These are phyloP conservation scores for Lipomyces kockii DNA, from an alignment of 805 yeast species.

Conservation along the genomic window DNA sequence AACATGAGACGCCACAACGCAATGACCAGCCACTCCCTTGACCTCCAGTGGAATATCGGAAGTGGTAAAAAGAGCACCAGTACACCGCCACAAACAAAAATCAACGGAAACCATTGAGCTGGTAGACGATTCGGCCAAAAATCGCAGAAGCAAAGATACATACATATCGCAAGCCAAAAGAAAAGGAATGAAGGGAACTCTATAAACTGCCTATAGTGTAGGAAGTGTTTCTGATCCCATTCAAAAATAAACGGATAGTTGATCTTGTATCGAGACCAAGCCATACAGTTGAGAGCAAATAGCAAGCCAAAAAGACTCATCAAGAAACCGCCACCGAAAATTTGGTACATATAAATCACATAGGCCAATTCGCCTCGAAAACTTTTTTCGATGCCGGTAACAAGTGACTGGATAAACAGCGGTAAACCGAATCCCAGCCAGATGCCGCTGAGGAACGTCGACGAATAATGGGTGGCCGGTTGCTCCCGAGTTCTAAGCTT, in stretches of 20 bases:
- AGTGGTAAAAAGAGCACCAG: slow-evolving; percentile 65
- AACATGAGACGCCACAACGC: slow-evolving; percentile 72
- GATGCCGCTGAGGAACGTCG: slow-evolving; percentile 65
- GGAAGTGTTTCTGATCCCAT: slow-evolving; percentile 68
- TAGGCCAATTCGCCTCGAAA: slow-evolving; percentile 53
- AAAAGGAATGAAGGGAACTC: slow-evolving; percentile 66
- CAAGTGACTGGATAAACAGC: slow-evolving; percentile 63
- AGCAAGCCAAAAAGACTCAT: slow-evolving; percentile 62
- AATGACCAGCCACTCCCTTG: slow-evolving; percentile 77
- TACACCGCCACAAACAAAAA: slow-evolving; percentile 62
- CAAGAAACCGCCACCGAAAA: slow-evolving; percentile 91
- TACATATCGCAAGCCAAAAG: slow-evolving; percentile 61
- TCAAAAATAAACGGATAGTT: slow-evolving; percentile 94
- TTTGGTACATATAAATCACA: slow-evolving; percentile 68
- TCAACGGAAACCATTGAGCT: slow-evolving; percentile 79
- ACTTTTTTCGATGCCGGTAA: slow-evolving; percentile 51
- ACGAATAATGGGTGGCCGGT: slow-evolving; percentile 47
- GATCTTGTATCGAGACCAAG: slow-evolving; percentile 76
- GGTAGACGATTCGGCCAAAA: slow-evolving; percentile 66
- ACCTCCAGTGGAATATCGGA: slow-evolving; percentile 57
- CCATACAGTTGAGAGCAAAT: slow-evolving; percentile 69
- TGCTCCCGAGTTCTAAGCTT: slow-evolving; percentile 59
- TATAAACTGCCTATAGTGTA: slow-evolving; percentile 68
- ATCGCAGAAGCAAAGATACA: slow-evolving; percentile 76
- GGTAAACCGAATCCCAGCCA: slow-evolving; percentile 74